Evolutionary conservation across 495 filamentous ascomycete species (phyloP), one percentile per base, ranked within the genome.

Genomic region (Geoglossum glabrum): DNA sequence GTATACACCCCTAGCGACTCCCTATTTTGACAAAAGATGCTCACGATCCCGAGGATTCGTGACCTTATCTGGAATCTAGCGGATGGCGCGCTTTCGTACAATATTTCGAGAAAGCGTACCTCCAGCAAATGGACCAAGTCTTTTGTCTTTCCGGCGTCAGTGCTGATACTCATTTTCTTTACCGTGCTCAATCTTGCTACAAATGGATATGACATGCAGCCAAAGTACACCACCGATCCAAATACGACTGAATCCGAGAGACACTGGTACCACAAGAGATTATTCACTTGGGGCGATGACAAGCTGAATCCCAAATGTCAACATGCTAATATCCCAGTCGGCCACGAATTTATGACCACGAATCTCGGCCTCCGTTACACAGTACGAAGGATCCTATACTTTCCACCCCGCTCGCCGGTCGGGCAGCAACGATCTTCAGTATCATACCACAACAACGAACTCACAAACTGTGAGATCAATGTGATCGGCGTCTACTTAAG

Each of bases 281-380:
- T 60, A 0, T 61, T 61, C 56, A 58, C 60, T 23, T 61, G 55
- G 55, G 55, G 55, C 17, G 26, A 30, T 33, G 56, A 61, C 45
- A 61, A 33, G 17, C 56, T 61, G 17, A 27, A 58, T n/a, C 56
- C 60, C 17, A 57, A 52, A 55, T 61, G 60, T 50, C 60, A 61
- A 28, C 43, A 46, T 46, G 5, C 43, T 10, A 33, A 61, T 17
- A 52, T 61, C 25, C 56, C 60, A 10, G 56, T 61, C 43, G 60
- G 60, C 26, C 26, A 61, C 23, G 23, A 58, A 34, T 61, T 61
- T 57, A 52, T 61, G 23, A 61, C 60, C 26, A 58, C 60, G 5
- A 61, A 61, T 43, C 55, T 61, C 19, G 60, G 60, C 31, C 56
- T 61, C 40, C 60, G 56, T 25, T 61, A 61, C 47, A 58, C 60